Conservation (phyloP, 164 flowering plant genomes). For the Nymphaea colorata region DNA sequence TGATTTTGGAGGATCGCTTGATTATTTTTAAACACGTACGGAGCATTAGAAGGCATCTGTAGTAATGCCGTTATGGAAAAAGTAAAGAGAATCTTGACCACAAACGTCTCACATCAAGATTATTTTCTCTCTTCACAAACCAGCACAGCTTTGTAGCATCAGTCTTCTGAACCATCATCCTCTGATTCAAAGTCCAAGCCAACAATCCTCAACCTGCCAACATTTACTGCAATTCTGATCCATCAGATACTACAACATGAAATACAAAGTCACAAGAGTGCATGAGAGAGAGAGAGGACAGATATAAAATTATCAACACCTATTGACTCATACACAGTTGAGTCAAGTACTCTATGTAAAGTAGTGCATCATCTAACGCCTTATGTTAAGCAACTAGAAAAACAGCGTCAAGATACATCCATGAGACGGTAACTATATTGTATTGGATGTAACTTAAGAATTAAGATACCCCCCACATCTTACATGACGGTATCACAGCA, state of each 20-base stretch:
- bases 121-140: background rate
- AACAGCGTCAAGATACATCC: too few species aligned
- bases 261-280: background rate
- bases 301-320: background rate
- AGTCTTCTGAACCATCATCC: slow-evolving; percentile 4
- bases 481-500: too few species aligned
- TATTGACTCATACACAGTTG: background rate
- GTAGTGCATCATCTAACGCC: background rate
- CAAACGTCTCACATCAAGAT: background rate
- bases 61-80: too few species aligned
- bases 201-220: slow-evolving; percentile 59
- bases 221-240: slow-evolving; percentile 44
- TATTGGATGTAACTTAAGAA: too few species aligned
- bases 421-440: too few species aligned
- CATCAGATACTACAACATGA: background rate
- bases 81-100: background rate
- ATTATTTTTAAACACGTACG: too few species aligned
- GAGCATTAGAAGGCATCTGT: too few species aligned
- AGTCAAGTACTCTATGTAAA: background rate
- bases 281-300: too few species aligned
- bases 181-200: slow-evolving; percentile 59
- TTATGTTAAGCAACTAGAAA: background rate
- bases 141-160: background rate
- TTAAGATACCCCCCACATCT: too few species aligned
- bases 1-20: too few species aligned